Percentiles rank a stretch among this genome's conserved stretches.
phyloP scores from a whole-genome alignment of 1,284 basidiomycete species.

The Paramarasmius palmivorus region DNA sequence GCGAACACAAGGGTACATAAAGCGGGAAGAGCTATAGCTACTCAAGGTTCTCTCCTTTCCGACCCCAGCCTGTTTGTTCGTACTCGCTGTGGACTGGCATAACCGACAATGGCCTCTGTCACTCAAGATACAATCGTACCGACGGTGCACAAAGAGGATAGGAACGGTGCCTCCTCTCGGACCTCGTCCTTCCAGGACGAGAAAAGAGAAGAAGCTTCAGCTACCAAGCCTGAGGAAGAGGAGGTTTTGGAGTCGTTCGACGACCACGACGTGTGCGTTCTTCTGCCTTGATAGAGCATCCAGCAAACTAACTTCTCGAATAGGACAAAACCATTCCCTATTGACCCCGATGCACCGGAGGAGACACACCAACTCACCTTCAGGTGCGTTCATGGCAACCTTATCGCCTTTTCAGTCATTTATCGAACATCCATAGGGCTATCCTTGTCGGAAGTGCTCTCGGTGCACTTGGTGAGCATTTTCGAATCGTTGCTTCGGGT shows the following conservation, averaged over 20 bases:
- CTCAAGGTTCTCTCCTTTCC: too few species aligned
- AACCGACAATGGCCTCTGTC: constrained; percentile 1
- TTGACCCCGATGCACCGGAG: constrained; percentile 47
- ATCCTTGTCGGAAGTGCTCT: constrained; percentile 60
- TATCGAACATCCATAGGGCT: constrained; percentile 35
- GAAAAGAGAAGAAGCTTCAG: constrained; percentile 1
- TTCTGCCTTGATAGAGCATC: background rate
- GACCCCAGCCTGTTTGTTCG: too few species aligned
- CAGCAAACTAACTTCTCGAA: background rate
- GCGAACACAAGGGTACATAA: too few species aligned
- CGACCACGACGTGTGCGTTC: constrained; percentile 41
- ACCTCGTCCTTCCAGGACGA: background rate
- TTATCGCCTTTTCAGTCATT: background rate
- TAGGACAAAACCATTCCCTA: constrained; percentile 50
- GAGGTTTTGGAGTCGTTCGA: constrained; percentile 22
- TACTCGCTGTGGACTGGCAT: too few species aligned
- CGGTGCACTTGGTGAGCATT: constrained; percentile 48
- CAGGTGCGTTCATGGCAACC: constrained; percentile 31
- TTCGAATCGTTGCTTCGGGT: constrained; percentile 14
- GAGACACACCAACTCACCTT: constrained; percentile 60
- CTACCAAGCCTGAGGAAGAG: constrained; percentile 4
- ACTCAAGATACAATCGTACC: constrained; percentile 3
- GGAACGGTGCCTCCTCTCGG: background rate
- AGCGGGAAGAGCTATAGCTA: too few species aligned
- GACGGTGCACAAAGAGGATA: constrained; percentile 3